Evolutionary conservation across 1,284 basidiomycete species (phyloP).

Genomic region (Hypsizygus ulmarius): DNA sequence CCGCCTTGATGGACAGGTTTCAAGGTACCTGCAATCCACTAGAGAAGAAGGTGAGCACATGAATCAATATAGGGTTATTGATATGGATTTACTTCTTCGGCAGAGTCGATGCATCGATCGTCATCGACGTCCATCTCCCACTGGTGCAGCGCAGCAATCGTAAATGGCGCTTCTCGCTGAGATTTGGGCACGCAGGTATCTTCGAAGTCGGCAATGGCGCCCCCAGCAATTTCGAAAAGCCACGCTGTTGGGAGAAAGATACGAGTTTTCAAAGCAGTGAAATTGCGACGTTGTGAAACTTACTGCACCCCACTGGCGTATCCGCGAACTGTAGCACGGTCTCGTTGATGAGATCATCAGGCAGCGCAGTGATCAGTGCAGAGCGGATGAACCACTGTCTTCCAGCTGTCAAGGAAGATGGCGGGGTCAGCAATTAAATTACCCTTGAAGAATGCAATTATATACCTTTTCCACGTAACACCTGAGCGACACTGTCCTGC

Average conservation of each 20-base stretch:
- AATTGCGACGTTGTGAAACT: conserved; percentile 31
- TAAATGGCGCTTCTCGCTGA: conserved; percentile 79
- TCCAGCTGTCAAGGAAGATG: conserved; percentile 46
- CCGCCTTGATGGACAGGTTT: conserved; percentile 70
- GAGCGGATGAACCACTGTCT: conserved; percentile 90
- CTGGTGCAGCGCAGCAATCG: conserved; percentile 87
- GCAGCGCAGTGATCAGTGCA: conserved; percentile 72
- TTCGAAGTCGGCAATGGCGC: conserved; percentile 72
- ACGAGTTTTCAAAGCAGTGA: too few species aligned
- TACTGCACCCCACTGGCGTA: conserved; percentile 85
- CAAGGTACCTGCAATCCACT: conserved; percentile 79
- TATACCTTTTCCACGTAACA: conserved; percentile 74
- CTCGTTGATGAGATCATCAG: conserved; percentile 82
- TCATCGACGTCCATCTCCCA: conserved; percentile 86
- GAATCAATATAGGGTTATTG: conserved; percentile 1
- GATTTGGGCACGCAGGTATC: conserved; percentile 72
- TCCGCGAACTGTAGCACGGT: conserved; percentile 79
- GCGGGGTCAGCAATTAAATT: conserved; percentile 7
- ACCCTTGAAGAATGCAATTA: conserved; percentile 2
- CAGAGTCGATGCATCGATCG: conserved; percentile 72
- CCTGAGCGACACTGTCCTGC: conserved; percentile 88
- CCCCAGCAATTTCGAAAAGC: conserved; percentile 87
- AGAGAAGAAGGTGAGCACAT: conserved; percentile 9
- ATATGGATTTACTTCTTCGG: conserved; percentile 60
- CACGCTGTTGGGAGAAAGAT: conserved; percentile 53